These are phyloP conservation scores for Carnegiea gigantea DNA, from an alignment of 179 eudicot species.

Conservation along the genomic window DNA sequence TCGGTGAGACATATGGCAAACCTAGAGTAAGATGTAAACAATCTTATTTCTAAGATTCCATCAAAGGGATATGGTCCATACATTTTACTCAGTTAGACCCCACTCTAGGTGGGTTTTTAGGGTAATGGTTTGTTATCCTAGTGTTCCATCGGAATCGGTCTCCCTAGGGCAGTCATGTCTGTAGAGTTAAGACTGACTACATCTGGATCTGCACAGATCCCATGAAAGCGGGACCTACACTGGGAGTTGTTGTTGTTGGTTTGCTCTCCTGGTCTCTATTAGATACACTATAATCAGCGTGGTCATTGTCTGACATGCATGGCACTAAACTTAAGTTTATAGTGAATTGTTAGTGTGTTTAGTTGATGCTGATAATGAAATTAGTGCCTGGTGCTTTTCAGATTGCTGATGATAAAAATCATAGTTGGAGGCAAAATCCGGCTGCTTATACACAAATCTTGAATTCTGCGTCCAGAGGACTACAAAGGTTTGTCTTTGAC, in stretches of 20 bases:
- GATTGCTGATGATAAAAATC: constrained; percentile 61
- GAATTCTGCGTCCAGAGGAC: constrained; percentile 69
- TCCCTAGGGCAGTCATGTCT: too few species aligned
- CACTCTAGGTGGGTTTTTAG: not conserved
- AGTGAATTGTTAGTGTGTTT: not conserved
- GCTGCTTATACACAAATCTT: constrained; percentile 54
- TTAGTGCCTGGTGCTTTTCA: constrained; percentile 30
- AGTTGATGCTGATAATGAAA: constrained; percentile 9
- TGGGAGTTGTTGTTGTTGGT: not conserved
- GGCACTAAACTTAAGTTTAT: not conserved
- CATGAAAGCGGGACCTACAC: too few species aligned
- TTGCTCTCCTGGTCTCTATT: not conserved
- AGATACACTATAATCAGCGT: not conserved
- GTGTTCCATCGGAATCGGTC: not conserved
- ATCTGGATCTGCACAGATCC: too few species aligned
- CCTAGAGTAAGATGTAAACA: too few species aligned
- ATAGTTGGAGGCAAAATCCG: constrained; percentile 63
- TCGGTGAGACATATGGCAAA: too few species aligned
- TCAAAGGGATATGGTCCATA: too few species aligned
- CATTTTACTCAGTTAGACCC: too few species aligned
- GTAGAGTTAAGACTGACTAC: too few species aligned
- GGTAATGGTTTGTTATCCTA: not conserved
- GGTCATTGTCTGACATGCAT: not conserved
- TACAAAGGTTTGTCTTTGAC: constrained; percentile 64
- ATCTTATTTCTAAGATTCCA: too few species aligned